Base-by-base conservation (phyloP, 441 rosid species). In the Pelargonium myrrhifolium region DNA sequence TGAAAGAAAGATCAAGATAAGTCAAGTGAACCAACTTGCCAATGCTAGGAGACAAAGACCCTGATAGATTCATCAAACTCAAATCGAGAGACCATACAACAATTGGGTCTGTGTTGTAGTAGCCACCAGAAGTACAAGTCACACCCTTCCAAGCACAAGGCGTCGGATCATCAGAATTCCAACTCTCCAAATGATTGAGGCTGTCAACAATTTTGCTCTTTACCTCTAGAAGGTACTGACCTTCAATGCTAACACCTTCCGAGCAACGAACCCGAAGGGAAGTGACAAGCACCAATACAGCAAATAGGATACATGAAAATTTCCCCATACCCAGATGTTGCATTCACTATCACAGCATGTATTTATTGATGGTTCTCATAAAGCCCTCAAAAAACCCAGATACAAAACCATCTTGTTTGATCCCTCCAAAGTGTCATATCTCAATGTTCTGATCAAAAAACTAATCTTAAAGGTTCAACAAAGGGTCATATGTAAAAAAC, bases 111-210 rank as follows among this genome's bases (percentile, higher is more conserved):
- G 20, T 17, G 10, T 8, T 24, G 20, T 53, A 53, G 24, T 53
- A 18, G 22, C 73, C 68, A 62, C 75, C 85, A 6, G 81, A 71
- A 75, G 84, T 85, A 87, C 99, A 94, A 67, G 81, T 83, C 72
- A 94, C 93, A 65, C 99, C 96, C 43, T 65, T 72, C 99, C 99
- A 94, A 14, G 69, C 53, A 64, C 99, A 94, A 0, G 99, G 96
- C 9, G 86, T 86, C 79, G 78, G 84, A 28, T 91, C 99, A 26
- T 59, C 70, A 31, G 82, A 59, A 18, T 84, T 84, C 99, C 99
- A 94, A 60, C 77, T 85, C 66, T 72, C 74, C 47, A 94, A 83
- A 80, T 68, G 68, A 71, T 79, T 75, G 24, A 81, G 71, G 9
- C 84, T 72, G 72, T 88, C 97, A 15, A 63, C 80, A 62, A 94